Conservation (phyloP, 2,329 filamentous ascomycete genomes). For the Sclerotinia subarctica region DNA sequence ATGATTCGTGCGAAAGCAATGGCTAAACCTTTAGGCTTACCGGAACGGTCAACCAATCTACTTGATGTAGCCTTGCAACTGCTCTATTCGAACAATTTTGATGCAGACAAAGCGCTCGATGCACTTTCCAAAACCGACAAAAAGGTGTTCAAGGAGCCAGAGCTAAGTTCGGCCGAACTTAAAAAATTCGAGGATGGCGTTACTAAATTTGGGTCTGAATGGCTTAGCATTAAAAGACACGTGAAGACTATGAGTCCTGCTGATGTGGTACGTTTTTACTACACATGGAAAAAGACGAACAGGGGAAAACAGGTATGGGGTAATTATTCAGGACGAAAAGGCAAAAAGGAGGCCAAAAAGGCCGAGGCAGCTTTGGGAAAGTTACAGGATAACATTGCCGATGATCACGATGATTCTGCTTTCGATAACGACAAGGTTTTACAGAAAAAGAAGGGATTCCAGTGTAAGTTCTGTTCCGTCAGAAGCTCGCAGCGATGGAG, state of each 20-base stretch:
- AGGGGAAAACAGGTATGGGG: slow-evolving; percentile 87
- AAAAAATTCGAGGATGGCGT: slow-evolving; percentile 93
- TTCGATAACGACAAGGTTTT: slow-evolving; percentile 82
- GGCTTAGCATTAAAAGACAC: slow-evolving; percentile 76
- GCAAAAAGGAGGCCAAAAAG: slow-evolving; percentile 80
- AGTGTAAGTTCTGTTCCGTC: slow-evolving; percentile 89
- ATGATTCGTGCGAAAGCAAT: slow-evolving; percentile 58
- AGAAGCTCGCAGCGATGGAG: slow-evolving; percentile 86
- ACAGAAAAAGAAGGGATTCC: slow-evolving; percentile 75
- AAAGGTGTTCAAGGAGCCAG: slow-evolving; percentile 78
- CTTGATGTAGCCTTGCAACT: slow-evolving; percentile 77
- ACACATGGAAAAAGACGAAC: slow-evolving; percentile 95
- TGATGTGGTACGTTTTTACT: slow-evolving; percentile 88
- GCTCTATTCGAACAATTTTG: slow-evolving; percentile 68
- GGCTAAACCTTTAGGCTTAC: slow-evolving; percentile 62
- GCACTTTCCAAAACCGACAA: slow-evolving; percentile 66
- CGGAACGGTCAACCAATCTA: slow-evolving; percentile 77
- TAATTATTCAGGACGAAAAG: slow-evolving; percentile 80
- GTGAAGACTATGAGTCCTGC: slow-evolving; percentile 78
- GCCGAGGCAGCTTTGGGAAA: slow-evolving; percentile 69
- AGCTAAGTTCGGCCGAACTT: slow-evolving; percentile 71
- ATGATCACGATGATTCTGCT: slow-evolving; percentile 90
- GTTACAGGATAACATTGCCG: slow-evolving; percentile 85
- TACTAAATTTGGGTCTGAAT: slow-evolving; percentile 84
- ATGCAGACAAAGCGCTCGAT: slow-evolving; percentile 67